phyloP scores from a whole-genome alignment of 495 filamentous ascomycete genomes.

The Penicillium simplicissimum region DNA sequence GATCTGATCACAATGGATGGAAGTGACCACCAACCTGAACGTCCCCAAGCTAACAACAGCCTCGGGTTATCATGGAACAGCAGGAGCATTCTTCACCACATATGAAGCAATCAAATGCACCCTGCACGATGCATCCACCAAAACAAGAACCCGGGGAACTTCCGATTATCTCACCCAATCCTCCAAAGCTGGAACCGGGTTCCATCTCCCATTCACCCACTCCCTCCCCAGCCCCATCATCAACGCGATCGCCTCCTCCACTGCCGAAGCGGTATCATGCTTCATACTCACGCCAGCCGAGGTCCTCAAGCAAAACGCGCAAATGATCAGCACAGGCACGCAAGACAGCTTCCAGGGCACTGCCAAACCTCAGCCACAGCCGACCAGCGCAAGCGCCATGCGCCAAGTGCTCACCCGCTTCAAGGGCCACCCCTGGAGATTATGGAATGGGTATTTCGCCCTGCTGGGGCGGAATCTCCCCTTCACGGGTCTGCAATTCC shows the following conservation, averaged over 20 bases:
- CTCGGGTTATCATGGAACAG: slow-evolving; percentile 36
- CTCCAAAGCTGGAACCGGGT: slow-evolving; percentile 44
- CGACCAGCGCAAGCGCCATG: slow-evolving; percentile 35
- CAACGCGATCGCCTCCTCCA: slow-evolving; percentile 69
- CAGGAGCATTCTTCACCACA: slow-evolving; percentile 86
- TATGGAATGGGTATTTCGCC: slow-evolving; percentile 80
- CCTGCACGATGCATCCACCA: slow-evolving; percentile 43
- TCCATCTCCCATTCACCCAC: slow-evolving; percentile 34
- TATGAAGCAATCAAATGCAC: slow-evolving; percentile 74
- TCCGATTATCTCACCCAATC: background rate
- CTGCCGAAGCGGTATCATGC: slow-evolving; percentile 80
- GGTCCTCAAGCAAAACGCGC: slow-evolving; percentile 91
- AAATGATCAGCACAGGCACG: slow-evolving; percentile 51
- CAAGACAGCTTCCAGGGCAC: background rate
- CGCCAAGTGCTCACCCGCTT: slow-evolving; percentile 57
- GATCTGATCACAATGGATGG: too few species aligned
- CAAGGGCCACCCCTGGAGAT: slow-evolving; percentile 52
- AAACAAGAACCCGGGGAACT: slow-evolving; percentile 33
- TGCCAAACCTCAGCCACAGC: background rate
- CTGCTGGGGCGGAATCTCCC: slow-evolving; percentile 80
- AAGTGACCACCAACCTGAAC: too few species aligned
- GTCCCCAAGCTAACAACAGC: background rate
- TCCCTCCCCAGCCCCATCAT: slow-evolving; percentile 61
- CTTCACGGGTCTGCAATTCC: slow-evolving; percentile 86
- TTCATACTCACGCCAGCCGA: slow-evolving; percentile 85